Evolutionary conservation across 148 eudicot genomes (phyloP).

Genomic region (Dysphania ambrosioides): DNA sequence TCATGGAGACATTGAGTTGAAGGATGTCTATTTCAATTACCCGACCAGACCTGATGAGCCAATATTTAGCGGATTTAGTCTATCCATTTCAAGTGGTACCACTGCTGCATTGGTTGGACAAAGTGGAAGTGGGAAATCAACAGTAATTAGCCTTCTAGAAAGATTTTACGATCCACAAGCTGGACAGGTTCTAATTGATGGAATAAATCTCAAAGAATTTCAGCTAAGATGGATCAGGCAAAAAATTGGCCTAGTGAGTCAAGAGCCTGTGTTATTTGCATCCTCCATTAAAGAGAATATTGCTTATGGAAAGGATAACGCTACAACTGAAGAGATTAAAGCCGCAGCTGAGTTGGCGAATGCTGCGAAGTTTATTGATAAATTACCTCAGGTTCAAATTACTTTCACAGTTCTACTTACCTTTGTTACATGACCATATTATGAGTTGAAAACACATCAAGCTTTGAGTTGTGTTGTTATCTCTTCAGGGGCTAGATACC

Average conservation of each 20-base stretch:
- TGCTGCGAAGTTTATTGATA: conserved; percentile 57
- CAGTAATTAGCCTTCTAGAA: conserved; percentile 60
- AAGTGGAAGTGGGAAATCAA: conserved; percentile 73
- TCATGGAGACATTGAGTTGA: conserved; percentile 53
- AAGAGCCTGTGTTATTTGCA: conserved; percentile 62
- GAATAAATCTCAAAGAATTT: conserved; percentile 50
- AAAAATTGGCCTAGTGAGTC: conserved; percentile 67
- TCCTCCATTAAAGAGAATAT: conserved; percentile 57
- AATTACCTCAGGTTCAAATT: conserved; percentile 50
- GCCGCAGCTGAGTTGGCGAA: conserved; percentile 59
- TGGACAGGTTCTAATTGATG: conserved; percentile 66
- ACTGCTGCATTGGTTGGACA: conserved; percentile 67
- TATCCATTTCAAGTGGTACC: conserved; percentile 49
- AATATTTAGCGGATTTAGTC: conserved; percentile 51
- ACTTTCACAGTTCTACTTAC: neutral
- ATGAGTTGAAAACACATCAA: neutral
- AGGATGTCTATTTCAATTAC: conserved; percentile 54
- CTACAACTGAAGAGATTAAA: conserved; percentile 49
- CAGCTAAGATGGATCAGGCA: conserved; percentile 62
- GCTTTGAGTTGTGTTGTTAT: neutral
- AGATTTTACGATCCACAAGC: conserved; percentile 64
- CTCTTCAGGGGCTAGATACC: conserved; percentile 63
- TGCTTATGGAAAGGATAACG: conserved; percentile 53
- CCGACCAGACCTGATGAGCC: conserved; percentile 57
- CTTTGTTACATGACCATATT: neutral